Percentiles rank a stretch among this genome's conserved stretches.
phyloP scores from a whole-genome alignment of 805 yeast genomes.

The Kurtzmaniella fragi region DNA sequence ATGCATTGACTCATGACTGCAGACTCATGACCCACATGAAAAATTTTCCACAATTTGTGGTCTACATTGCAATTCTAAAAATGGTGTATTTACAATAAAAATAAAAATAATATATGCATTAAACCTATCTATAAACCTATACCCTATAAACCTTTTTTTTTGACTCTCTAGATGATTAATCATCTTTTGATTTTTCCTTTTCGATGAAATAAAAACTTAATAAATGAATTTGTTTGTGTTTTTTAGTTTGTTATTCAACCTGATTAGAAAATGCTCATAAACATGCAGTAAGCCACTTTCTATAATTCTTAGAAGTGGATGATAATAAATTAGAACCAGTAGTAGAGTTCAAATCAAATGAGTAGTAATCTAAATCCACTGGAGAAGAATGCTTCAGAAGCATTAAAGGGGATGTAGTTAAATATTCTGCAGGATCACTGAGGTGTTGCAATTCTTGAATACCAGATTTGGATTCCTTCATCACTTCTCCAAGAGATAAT shows the following conservation, averaged over 20 bases:
- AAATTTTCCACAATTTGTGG: no score
- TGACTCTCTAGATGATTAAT: not conserved
- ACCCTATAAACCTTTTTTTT: constrained; percentile 1
- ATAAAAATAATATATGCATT: no score
- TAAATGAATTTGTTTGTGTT: not conserved
- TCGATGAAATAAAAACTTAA: not conserved
- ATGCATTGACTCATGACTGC: no score
- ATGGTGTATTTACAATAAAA: no score
- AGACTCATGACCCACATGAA: no score
- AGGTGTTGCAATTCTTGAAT: not conserved
- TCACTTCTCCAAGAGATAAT: not conserved
- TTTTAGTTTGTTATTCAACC: not conserved
- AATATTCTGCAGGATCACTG: not conserved
- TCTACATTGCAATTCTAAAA: no score
- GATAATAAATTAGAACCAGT: not conserved
- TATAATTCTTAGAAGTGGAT: constrained; percentile 33
- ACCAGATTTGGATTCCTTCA: not conserved
- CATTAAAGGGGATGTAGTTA: constrained; percentile 2
- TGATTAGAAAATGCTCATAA: constrained; percentile 8
- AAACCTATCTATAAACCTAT: constrained; percentile 1
- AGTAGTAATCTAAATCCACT: constrained; percentile 2
- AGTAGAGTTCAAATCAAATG: constrained; percentile 6
- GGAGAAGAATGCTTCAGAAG: constrained; percentile 1
- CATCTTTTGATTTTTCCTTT: not conserved
- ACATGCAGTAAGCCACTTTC: constrained; percentile 36